Percentiles rank a stretch among this genome's conserved stretches.
phyloP scores from a whole-genome alignment of 78 protist species.

The Kipferlia bialata region DNA sequence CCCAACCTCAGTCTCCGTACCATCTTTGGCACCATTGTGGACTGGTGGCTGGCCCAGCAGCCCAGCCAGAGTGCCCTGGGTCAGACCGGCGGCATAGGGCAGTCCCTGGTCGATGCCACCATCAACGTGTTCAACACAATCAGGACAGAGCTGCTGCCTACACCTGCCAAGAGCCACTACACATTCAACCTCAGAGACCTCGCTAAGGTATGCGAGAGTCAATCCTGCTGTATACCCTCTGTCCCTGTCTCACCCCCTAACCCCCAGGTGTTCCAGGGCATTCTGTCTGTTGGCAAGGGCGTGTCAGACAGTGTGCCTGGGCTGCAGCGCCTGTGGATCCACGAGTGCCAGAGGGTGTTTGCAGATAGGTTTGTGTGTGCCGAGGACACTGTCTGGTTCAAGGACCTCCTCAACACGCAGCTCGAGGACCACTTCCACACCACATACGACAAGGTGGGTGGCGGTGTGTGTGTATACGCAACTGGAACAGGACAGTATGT shows the following conservation, averaged over 20 bases:
- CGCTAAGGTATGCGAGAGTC: constrained; percentile 29
- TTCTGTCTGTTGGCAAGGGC: constrained; percentile 16
- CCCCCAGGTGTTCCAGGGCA: constrained; percentile 57
- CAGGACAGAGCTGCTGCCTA: constrained; percentile 35
- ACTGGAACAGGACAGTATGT: too few species aligned
- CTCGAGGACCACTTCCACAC: not conserved
- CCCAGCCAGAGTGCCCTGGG: not conserved
- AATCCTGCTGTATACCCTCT: too few species aligned
- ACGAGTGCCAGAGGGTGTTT: constrained; percentile 37
- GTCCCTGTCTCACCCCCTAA: too few species aligned
- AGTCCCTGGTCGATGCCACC: not conserved
- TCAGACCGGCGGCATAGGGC: not conserved
- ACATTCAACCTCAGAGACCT: constrained; percentile 85
- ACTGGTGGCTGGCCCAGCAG: not conserved
- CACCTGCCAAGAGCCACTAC: constrained; percentile 75
- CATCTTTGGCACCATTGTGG: constrained; percentile 7
- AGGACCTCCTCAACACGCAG: not conserved
- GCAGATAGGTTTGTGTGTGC: constrained; percentile 30
- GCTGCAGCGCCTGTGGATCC: constrained; percentile 39
- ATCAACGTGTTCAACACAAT: not conserved
- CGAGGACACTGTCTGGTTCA: constrained; percentile 34
- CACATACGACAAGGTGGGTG: too few species aligned
- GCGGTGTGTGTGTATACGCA: too few species aligned
- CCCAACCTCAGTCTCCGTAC: constrained; percentile 1
- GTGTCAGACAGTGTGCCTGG: not conserved